Evolutionary conservation across 495 filamentous ascomycete species (phyloP).

Genomic region (Monascus purpureus): DNA sequence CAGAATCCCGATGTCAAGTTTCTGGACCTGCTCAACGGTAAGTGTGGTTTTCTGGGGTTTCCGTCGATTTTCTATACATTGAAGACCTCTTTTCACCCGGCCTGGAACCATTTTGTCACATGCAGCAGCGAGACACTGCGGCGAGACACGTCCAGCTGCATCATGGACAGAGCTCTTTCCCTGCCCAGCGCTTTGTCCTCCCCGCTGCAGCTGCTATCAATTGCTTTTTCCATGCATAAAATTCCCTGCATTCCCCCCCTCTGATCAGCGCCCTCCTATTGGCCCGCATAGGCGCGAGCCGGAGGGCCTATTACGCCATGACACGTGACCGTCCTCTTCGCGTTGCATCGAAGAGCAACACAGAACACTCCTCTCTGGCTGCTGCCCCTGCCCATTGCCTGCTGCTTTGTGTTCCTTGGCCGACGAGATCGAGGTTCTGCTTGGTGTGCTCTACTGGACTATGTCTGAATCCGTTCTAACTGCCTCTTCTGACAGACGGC

Average conservation of each 20-base stretch:
- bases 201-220: too few relatives aligned
- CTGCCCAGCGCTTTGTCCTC: too few relatives aligned
- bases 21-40: conserved; percentile 31
- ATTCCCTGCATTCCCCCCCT: conserved; percentile 4
- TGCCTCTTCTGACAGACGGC: conserved; percentile 13
- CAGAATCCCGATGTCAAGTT: conserved; percentile 27
- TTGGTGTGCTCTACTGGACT: conserved; percentile 1
- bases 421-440: conserved; percentile 1
- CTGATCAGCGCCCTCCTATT: conserved; percentile 9
- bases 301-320: conserved; percentile 24
- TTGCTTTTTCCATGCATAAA: too few relatives aligned
- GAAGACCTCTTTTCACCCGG: too few relatives aligned
- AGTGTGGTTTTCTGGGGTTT: conserved; percentile 10
- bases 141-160: too few relatives aligned
- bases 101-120: too few relatives aligned
- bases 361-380: background rate
- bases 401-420: background rate
- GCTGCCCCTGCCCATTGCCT: too few relatives aligned
- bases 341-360: conserved; percentile 4
- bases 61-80: conserved; percentile 6
- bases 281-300: conserved; percentile 13
- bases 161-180: too few relatives aligned
- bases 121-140: too few relatives aligned
- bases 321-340: conserved; percentile 20
- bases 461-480: conserved; percentile 4